Conservation (phyloP, 2,329 filamentous ascomycete genomes). For the Sporothrix euskadiensis region DNA sequence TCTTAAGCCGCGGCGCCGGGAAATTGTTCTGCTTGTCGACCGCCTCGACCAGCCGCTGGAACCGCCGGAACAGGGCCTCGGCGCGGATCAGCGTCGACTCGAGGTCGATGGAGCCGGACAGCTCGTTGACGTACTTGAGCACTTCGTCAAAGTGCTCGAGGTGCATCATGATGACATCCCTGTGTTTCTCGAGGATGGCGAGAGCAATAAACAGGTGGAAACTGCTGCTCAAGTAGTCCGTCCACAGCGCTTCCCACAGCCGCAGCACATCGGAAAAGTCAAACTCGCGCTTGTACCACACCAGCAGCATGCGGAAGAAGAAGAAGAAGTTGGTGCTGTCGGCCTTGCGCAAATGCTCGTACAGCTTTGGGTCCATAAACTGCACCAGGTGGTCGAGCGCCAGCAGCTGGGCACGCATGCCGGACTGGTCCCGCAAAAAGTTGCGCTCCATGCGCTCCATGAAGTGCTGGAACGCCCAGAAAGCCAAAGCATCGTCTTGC, state of each 20-base stretch:
- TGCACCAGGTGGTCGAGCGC: slow-evolving; percentile 93
- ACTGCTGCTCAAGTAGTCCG: slow-evolving; percentile 81
- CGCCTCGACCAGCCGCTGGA: slow-evolving; percentile 83
- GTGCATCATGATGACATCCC: slow-evolving; percentile 95
- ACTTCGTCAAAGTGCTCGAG: slow-evolving; percentile 95
- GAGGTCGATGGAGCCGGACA: slow-evolving; percentile 90
- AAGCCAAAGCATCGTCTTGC: slow-evolving; percentile 94
- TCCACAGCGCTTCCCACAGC: slow-evolving; percentile 94
- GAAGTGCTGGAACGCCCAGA: slow-evolving; percentile 94
- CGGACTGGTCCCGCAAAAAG: slow-evolving; percentile 91
- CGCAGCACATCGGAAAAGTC: slow-evolving; percentile 82
- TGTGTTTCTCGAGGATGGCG: slow-evolving; percentile 91
- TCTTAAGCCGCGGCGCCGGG: slow-evolving; percentile 54
- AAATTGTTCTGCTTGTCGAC: slow-evolving; percentile 91
- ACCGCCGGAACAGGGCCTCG: slow-evolving; percentile 83
- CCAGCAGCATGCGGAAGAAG: slow-evolving; percentile 97
- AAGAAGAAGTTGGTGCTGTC: slow-evolving; percentile 99
- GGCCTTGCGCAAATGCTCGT: slow-evolving; percentile 81
- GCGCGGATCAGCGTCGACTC: slow-evolving; percentile 82
- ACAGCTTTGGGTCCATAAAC: slow-evolving; percentile 93
- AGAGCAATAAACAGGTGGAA: slow-evolving; percentile 95
- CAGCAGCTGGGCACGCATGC: slow-evolving; percentile 88
- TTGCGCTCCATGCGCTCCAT: slow-evolving; percentile 99
- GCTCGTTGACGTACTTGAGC: slow-evolving; percentile 96
- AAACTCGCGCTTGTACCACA: slow-evolving; percentile 99